Percentiles rank a stretch among this genome's conserved stretches.
Conservation (phyloP, 768 basidiomycete species). For the Lentinula edodes region DNA sequence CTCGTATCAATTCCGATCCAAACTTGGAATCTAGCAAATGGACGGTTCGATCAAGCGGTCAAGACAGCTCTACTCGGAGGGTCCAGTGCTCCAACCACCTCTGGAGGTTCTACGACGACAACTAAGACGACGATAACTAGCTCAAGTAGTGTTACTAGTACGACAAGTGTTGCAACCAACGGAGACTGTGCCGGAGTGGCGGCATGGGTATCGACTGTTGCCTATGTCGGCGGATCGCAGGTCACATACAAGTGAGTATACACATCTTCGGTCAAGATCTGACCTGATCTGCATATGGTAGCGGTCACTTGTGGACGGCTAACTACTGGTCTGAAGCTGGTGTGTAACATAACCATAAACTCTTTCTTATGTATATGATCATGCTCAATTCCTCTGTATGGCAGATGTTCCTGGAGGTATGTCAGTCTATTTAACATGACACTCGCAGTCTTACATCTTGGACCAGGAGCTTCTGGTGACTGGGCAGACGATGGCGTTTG, state of each 20-base stretch:
- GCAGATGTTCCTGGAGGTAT: slow-evolving; percentile 26
- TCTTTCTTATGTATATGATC: neutral
- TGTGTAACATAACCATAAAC: slow-evolving; percentile 7
- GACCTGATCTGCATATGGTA: slow-evolving; percentile 10
- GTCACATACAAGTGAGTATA: slow-evolving; percentile 34
- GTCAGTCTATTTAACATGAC: neutral
- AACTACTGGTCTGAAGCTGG: slow-evolving; percentile 43
- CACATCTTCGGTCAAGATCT: neutral
- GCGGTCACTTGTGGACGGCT: slow-evolving; percentile 46
- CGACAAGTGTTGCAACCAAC: slow-evolving; percentile 17
- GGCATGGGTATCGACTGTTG: slow-evolving; percentile 26
- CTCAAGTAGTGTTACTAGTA: slow-evolving; percentile 10
- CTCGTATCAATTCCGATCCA: neutral
- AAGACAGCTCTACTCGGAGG: slow-evolving; percentile 33
- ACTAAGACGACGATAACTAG: slow-evolving; percentile 9
- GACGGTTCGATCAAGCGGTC: slow-evolving; percentile 33
- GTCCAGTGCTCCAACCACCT: slow-evolving; percentile 15
- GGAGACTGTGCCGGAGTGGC: slow-evolving; percentile 33
- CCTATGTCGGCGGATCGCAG: slow-evolving; percentile 39
- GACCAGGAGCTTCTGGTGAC: slow-evolving; percentile 23
- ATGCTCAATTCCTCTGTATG: neutral
- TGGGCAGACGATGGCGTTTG: slow-evolving; percentile 31
- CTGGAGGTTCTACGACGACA: slow-evolving; percentile 11
- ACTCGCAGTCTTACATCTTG: neutral
- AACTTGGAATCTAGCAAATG: slow-evolving; percentile 23